These are phyloP conservation scores for Pouteria campechiana DNA, from an alignment of 179 eudicot species.

Conservation along the genomic window DNA sequence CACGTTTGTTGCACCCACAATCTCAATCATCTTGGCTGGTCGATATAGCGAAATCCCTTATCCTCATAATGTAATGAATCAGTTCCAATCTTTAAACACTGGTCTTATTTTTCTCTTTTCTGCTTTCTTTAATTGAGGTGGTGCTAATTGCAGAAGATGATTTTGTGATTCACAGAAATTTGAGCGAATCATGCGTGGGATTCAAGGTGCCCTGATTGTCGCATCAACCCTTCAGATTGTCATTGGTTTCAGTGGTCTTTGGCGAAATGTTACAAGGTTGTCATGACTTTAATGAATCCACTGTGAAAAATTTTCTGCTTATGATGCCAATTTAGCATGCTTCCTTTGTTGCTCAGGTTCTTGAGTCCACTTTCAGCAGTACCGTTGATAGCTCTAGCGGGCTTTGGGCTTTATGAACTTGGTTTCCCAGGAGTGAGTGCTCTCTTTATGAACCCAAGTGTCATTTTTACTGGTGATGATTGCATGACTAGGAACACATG, in stretches of 20 bases:
- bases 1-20: slow-evolving; percentile 70
- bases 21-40: slow-evolving; percentile 71
- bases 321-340: not conserved
- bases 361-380: slow-evolving; percentile 73
- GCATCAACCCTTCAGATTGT: slow-evolving; percentile 82
- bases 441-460: too few relatives aligned
- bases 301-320: not conserved
- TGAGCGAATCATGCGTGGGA: slow-evolving; percentile 62
- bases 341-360: slow-evolving; percentile 30
- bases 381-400: slow-evolving; percentile 75
- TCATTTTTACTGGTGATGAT: too few relatives aligned
- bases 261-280: slow-evolving; percentile 81
- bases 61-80: slow-evolving; percentile 52
- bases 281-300: not conserved
- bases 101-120: too few relatives aligned
- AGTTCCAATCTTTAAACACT: too few relatives aligned
- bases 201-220: slow-evolving; percentile 85
- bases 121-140: not conserved
- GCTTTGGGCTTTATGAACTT: slow-evolving; percentile 75
- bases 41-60: slow-evolving; percentile 50
- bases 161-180: too few relatives aligned
- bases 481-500: too few relatives aligned
- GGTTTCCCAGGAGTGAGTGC: slow-evolving; percentile 71
- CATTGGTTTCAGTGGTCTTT: slow-evolving; percentile 91
- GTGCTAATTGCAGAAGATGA: too few relatives aligned